These are phyloP conservation scores for Novymonas esmeraldas DNA, from an alignment of 208 protist genomes.

Conservation along the genomic window DNA sequence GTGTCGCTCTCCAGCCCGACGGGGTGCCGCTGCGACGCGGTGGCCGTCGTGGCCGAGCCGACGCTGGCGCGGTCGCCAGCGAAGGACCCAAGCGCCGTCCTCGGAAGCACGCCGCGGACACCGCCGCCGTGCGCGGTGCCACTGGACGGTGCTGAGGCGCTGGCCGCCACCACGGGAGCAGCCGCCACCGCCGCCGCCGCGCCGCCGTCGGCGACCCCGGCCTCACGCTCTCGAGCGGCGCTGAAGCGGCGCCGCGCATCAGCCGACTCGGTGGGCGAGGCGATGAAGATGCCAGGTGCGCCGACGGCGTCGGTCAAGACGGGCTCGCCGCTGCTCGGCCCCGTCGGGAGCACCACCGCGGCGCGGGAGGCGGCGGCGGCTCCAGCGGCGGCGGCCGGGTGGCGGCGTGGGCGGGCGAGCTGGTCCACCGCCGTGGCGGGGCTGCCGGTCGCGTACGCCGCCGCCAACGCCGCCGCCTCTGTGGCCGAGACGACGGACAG, in stretches of 20 bases:
- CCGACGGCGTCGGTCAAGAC: neutral
- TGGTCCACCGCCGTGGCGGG: neutral
- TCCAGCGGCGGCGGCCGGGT: neutral
- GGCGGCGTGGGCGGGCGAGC: neutral
- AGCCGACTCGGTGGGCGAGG: conserved; percentile 17
- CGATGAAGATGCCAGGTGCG: conserved; percentile 18
- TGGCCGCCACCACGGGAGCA: neutral
- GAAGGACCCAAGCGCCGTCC: neutral
- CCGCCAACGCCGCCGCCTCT: conserved; percentile 10
- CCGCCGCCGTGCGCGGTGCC: neutral
- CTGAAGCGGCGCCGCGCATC: neutral
- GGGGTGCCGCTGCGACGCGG: conserved; percentile 11
- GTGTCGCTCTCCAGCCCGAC: conserved; percentile 12
- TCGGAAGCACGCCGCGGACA: neutral
- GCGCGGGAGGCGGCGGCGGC: neutral
- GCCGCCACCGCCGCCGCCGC: neutral
- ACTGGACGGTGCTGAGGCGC: neutral
- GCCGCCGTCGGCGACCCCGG: neutral
- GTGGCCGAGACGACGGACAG: conserved; percentile 36
- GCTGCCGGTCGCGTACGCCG: neutral
- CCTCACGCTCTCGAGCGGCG: neutral
- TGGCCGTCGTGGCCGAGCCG: conserved; percentile 17
- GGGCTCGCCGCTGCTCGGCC: neutral
- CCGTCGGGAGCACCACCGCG: neutral
- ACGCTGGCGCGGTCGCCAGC: conserved; percentile 8